Percentiles rank a stretch among this genome's conserved stretches.
Conservation (phyloP, 768 basidiomycete genomes). For the Exidia glandulosa region DNA sequence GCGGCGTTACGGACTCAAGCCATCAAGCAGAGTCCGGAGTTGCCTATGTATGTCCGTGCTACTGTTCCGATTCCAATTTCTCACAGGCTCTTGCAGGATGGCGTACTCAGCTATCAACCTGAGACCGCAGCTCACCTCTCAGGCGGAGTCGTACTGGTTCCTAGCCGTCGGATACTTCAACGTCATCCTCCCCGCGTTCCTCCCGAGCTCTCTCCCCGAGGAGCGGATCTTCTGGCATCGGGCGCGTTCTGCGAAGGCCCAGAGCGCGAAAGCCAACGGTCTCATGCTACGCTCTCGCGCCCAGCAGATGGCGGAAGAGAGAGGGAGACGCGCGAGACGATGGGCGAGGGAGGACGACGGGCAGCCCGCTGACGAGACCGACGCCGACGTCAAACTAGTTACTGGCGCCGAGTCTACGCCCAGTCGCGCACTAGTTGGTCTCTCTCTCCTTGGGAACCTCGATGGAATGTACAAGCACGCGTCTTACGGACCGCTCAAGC, state of each 20-base stretch:
- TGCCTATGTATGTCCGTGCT: conserved; percentile 36
- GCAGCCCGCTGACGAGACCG: not conserved
- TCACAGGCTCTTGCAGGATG: conserved; percentile 34
- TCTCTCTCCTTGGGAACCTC: conserved; percentile 77
- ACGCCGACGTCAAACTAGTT: conserved; percentile 4
- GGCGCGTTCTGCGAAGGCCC: conserved; percentile 53
- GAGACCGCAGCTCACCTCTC: conserved; percentile 39
- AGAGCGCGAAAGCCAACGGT: conserved; percentile 57
- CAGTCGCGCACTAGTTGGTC: conserved; percentile 55
- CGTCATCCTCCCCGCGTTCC: conserved; percentile 63
- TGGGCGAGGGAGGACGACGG: conserved; percentile 72
- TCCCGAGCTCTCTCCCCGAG: conserved; percentile 31
- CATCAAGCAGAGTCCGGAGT: no score
- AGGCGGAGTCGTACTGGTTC: conserved; percentile 65
- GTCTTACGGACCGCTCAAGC: conserved; percentile 40
- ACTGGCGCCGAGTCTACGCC: conserved; percentile 30
- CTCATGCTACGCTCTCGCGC: conserved; percentile 51
- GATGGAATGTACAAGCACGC: conserved; percentile 71
- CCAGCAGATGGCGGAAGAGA: conserved; percentile 52
- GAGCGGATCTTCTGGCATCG: conserved; percentile 60
- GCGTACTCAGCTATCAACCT: conserved; percentile 83
- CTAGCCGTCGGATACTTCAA: conserved; percentile 77
- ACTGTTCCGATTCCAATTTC: not conserved
- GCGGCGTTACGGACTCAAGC: conserved; percentile 24
- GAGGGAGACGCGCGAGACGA: conserved; percentile 44